A percentile compares a stretch with the other conserved stretches of the same genome.
phyloP scores from a whole-genome alignment of 2,329 filamentous ascomycete species.

The Aureobasidium musti region DNA sequence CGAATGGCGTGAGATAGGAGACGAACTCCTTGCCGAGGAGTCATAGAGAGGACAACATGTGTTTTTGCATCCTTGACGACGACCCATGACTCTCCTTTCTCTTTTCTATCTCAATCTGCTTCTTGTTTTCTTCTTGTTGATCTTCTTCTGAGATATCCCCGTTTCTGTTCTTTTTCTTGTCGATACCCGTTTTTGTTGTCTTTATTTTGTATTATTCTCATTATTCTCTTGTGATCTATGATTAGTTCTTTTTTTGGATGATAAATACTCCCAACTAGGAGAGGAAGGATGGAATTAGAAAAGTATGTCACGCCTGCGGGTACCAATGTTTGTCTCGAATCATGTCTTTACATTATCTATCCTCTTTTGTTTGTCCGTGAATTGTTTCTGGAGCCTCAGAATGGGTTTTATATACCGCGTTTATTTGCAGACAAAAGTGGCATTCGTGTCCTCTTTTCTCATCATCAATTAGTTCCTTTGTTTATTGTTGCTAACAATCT shows the following conservation, averaged over 20 bases:
- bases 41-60: neutral
- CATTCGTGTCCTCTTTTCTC: no score
- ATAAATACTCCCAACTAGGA: neutral
- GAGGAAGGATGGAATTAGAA: neutral
- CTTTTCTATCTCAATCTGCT: neutral
- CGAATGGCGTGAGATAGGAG: constrained; percentile 86
- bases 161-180: constrained; percentile 5
- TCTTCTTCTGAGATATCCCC: constrained; percentile 20
- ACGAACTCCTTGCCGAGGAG: constrained; percentile 53
- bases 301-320: neutral
- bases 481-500: no score
- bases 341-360: neutral
- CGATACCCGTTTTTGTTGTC: constrained; percentile 20
- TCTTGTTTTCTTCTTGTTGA: neutral
- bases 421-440: no score
- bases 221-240: neutral
- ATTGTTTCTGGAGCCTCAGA: neutral
- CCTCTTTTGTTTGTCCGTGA: no score
- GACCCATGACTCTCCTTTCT: constrained; percentile 5
- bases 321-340: neutral
- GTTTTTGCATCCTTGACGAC: constrained; percentile 12
- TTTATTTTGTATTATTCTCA: neutral
- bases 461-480: no score
- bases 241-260: neutral
- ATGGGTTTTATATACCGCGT: no score